These are phyloP conservation scores for Bimuria novae-zelandiae DNA, from an alignment of 2,329 filamentous ascomycete species.

Conservation along the genomic window DNA sequence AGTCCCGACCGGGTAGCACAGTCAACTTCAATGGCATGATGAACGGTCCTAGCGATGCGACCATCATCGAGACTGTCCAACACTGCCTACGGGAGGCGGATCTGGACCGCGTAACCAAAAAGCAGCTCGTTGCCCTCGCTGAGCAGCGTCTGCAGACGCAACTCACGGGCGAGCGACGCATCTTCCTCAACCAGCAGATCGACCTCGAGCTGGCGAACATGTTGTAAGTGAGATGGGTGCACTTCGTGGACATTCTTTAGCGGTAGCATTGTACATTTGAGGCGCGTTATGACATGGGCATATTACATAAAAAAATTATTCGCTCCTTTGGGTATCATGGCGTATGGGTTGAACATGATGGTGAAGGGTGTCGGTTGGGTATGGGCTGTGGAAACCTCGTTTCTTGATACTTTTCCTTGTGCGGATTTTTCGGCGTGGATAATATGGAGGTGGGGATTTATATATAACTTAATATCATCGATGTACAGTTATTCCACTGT, in stretches of 20 bases:
- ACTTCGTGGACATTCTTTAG: constrained; percentile 12
- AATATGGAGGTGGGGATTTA: constrained; percentile 14
- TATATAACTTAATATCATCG: constrained; percentile 16
- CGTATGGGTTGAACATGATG: neutral
- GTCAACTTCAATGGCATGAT: constrained; percentile 63
- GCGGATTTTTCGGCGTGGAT: constrained; percentile 18
- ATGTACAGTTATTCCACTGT: constrained; percentile 1
- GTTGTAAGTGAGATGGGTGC: constrained; percentile 56
- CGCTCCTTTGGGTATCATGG: neutral
- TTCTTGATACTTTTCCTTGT: neutral
- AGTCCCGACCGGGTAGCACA: constrained; percentile 58
- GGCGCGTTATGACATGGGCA: constrained; percentile 9
- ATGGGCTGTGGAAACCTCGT: constrained; percentile 2
- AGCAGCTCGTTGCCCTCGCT: constrained; percentile 82
- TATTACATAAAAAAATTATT: neutral
- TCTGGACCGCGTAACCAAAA: constrained; percentile 97
- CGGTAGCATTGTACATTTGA: constrained; percentile 23
- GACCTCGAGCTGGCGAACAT: constrained; percentile 92
- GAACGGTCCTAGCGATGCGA: constrained; percentile 74
- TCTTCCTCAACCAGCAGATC: constrained; percentile 91
- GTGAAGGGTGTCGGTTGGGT: neutral
- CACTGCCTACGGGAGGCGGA: constrained; percentile 85
- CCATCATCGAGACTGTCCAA: constrained; percentile 84
- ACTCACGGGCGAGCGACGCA: constrained; percentile 79
- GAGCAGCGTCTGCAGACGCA: constrained; percentile 94